Conservation (phyloP, 1,284 basidiomycete species). For the Coniferiporia sulphurascens region DNA sequence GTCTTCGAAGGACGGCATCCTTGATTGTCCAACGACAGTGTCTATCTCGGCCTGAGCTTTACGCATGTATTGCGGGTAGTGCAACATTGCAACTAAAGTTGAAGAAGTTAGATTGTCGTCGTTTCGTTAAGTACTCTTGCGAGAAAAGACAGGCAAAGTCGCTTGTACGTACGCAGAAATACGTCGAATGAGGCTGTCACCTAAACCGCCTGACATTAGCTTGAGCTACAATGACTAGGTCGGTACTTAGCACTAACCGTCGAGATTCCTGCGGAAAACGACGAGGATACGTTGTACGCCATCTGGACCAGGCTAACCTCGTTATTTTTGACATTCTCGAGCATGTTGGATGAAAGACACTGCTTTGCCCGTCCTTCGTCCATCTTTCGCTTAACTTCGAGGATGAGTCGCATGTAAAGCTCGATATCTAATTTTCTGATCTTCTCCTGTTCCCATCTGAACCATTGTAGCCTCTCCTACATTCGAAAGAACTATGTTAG, state of each 20-base stretch:
- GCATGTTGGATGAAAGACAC: conserved; percentile 19
- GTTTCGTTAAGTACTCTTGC: too few relatives aligned
- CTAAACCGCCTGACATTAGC: too few relatives aligned
- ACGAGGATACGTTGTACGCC: conserved; percentile 21
- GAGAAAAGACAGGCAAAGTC: too few relatives aligned
- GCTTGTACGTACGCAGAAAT: too few relatives aligned
- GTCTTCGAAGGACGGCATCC: conserved; percentile 20
- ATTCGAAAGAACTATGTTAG: background rate
- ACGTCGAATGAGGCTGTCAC: too few relatives aligned
- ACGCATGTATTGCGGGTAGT: conserved; percentile 1
- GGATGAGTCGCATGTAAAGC: conserved; percentile 16
- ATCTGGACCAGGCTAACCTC: conserved; percentile 19
- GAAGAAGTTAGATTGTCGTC: too few relatives aligned
- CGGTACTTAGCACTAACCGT: conserved; percentile 17
- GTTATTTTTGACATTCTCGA: conserved; percentile 7
- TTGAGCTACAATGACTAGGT: too few relatives aligned
- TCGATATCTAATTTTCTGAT: conserved; percentile 3
- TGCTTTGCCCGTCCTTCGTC: conserved; percentile 17
- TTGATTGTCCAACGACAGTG: conserved; percentile 19
- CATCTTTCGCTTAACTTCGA: conserved; percentile 14
- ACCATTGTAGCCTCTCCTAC: conserved; percentile 22
- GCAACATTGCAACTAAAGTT: conserved; percentile 10
- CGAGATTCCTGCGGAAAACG: conserved; percentile 22
- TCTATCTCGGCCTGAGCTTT: conserved; percentile 18
- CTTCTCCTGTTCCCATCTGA: conserved; percentile 19